These are phyloP conservation scores for Ceratocystis huliohia DNA, from an alignment of 2,329 filamentous ascomycete genomes.

Conservation along the genomic window DNA sequence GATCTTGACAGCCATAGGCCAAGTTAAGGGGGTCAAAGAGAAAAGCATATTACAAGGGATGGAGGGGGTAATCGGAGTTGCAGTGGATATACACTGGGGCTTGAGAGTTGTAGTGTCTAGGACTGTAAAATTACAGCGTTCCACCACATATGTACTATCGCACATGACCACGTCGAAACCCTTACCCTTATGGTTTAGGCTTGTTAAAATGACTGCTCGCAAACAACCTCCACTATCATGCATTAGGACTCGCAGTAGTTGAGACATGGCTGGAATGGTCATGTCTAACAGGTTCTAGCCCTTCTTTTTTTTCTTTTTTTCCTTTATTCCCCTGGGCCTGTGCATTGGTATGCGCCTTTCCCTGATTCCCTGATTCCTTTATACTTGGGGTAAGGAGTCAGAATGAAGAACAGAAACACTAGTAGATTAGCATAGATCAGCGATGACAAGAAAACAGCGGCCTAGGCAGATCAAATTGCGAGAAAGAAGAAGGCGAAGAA, in stretches of 20 bases:
- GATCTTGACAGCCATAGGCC: not conserved
- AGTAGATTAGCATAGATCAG: not conserved
- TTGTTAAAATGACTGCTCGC: not conserved
- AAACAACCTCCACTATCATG: not conserved
- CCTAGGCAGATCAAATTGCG: not conserved
- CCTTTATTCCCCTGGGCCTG: not conserved
- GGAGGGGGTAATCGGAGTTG: no score
- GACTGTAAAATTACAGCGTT: no score
- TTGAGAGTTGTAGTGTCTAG: no score
- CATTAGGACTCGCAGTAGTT: constrained; percentile 9
- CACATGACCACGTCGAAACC: no score
- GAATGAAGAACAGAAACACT: not conserved
- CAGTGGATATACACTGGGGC: no score
- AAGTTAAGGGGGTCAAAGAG: not conserved
- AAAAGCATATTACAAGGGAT: no score
- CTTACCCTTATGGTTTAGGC: no score
- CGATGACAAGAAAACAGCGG: not conserved
- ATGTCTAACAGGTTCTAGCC: not conserved
- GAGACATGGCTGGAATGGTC: not conserved
- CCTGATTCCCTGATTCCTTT: not conserved
- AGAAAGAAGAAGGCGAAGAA: not conserved
- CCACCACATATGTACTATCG: no score
- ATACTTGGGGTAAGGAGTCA: not conserved
- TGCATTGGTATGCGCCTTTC: not conserved
- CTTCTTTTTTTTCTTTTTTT: not conserved